Evolutionary conservation across 805 yeast genomes (phyloP), one percentile per base, ranked within the genome.

Genomic region (Starmerella vitae): DNA sequence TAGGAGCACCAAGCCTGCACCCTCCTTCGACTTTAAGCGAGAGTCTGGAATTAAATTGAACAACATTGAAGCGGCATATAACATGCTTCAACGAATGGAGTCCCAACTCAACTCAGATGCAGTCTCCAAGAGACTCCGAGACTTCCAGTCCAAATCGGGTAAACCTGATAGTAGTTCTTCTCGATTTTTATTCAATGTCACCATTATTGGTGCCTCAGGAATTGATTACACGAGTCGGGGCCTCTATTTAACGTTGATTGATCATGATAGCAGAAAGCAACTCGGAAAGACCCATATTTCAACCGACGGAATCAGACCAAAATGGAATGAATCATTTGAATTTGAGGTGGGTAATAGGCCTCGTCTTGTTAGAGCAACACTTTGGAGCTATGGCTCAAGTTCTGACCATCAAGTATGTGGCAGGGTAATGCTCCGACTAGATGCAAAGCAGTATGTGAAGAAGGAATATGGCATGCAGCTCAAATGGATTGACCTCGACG

Each of bases 281-380:
- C 61, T 81, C 25, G 86, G 79, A 2, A 74, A 72, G 44, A 86
- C 97, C 0, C 65, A 81, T 48, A 69, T 76, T 0, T 63, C 80
- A 3, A 63, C 66, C 22, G 71, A 71, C 38, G 71, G 76, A 4
- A 60, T 70, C 25, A 74, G 75, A 49, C 95, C 96, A 0, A 71
- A 69, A 13, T 88, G 93, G 93, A 81, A 82, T 51, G 94, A 86
- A 61, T 81, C 79, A 41, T 82, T 84, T 55, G 94, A 84, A 55
- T 51, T 65, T 3, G 50, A 47, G 20, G 57, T 59, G 0, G 65
- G 68, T 0, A 18, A 17, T 12, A 57, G 67, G 2, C 54, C 69
- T 2, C 60, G 67, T 27, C 64, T 72, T 20, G 47, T 79, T 1
- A 67, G 74, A 2, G 70, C 74, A 1, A 75, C 78, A 1, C 70